Evolutionary conservation across 352 stramenopile genomes (phyloP).

Genomic region (Lagenidium giganteum): DNA sequence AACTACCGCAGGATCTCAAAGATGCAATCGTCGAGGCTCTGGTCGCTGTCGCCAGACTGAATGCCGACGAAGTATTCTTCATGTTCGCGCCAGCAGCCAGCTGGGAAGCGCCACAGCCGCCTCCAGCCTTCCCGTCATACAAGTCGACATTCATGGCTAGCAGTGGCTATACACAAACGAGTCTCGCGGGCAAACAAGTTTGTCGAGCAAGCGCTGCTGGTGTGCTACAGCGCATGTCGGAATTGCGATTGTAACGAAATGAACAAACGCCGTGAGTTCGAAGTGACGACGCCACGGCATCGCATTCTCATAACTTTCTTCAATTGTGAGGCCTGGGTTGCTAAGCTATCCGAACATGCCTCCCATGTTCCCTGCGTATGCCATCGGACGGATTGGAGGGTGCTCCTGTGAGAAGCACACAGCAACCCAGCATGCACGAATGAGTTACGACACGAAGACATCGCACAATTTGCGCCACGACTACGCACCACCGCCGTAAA

Average conservation of each 20-base stretch:
- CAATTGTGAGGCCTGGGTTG: too few relatives aligned
- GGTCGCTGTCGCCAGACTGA: constrained; percentile 35
- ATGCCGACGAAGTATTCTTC: constrained; percentile 74
- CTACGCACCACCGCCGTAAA: constrained; percentile 90
- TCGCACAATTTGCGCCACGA: too few relatives aligned
- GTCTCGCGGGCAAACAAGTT: background rate
- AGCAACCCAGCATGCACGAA: background rate
- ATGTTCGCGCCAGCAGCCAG: constrained; percentile 35
- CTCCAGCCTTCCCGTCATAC: constrained; percentile 26
- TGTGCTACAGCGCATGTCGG: constrained; percentile 1
- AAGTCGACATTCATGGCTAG: background rate
- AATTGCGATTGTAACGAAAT: too few relatives aligned
- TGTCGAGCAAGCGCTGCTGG: constrained; percentile 1
- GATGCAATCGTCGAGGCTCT: constrained; percentile 36
- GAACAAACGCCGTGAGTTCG: too few relatives aligned
- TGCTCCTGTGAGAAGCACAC: constrained; percentile 48
- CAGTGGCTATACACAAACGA: background rate
- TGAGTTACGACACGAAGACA: constrained; percentile 4
- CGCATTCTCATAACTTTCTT: too few relatives aligned
- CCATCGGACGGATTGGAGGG: constrained; percentile 85
- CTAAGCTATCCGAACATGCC: constrained; percentile 87
- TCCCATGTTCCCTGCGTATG: constrained; percentile 88
- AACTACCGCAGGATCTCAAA: constrained; percentile 29
- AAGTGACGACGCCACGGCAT: too few relatives aligned
- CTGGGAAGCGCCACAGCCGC: constrained; percentile 47